Conservation (phyloP, 768 basidiomycete species). For the Tubosaeta brunneosetosa region DNA sequence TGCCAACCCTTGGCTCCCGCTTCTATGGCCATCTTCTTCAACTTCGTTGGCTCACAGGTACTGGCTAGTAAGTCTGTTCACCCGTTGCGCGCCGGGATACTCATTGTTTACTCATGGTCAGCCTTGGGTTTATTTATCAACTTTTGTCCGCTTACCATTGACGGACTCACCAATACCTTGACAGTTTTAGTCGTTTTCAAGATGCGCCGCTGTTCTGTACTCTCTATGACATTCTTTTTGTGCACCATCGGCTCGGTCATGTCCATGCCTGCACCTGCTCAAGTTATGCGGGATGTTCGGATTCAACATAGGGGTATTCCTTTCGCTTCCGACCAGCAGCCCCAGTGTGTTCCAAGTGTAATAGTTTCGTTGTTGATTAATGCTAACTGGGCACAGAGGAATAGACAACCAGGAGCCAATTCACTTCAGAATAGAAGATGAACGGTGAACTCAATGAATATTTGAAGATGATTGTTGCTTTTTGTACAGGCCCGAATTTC, state of each 20-base stretch:
- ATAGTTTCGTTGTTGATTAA: neutral
- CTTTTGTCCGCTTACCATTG: neutral
- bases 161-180: slow-evolving; percentile 5
- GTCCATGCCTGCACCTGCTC: slow-evolving; percentile 4
- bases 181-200: neutral
- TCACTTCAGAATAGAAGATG: too few species aligned
- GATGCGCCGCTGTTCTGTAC: slow-evolving; percentile 7
- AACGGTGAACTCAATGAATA: too few species aligned
- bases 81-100: too few species aligned
- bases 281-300: neutral
- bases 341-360: neutral
- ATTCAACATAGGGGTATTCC: neutral
- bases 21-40: too few species aligned
- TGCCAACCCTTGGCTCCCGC: too few species aligned
- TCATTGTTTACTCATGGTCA: too few species aligned
- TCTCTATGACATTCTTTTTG: slow-evolving; percentile 7
- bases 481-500: neutral
- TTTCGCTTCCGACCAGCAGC: neutral
- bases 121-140: too few species aligned
- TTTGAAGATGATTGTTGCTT: neutral
- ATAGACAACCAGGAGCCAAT: neutral
- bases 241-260: slow-evolving; percentile 5
- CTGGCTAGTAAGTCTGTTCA: too few species aligned
- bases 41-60: too few species aligned
- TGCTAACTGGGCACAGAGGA: neutral